These are phyloP conservation scores for Fraxinus albicans DNA, from an alignment of 305 asterid species.

Conservation along the genomic window DNA sequence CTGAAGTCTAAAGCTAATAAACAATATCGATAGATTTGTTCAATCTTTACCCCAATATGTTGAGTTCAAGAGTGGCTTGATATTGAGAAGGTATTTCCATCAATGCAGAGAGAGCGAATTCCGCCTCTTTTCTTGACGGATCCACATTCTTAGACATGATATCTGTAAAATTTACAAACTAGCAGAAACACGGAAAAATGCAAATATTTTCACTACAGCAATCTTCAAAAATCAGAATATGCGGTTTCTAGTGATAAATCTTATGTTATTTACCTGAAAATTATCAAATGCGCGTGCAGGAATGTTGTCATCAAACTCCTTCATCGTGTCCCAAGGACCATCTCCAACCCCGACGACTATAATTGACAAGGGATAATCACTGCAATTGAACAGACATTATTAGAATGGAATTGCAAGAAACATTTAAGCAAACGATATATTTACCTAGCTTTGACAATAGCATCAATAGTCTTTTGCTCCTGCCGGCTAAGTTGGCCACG, in stretches of 20 bases:
- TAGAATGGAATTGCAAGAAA: not conserved
- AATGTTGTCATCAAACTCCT: conserved; percentile 57
- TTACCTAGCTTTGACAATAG: conserved; percentile 59
- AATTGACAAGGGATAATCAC: conserved; percentile 51
- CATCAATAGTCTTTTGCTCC: conserved; percentile 54
- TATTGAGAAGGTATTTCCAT: conserved; percentile 68
- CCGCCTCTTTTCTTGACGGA: conserved; percentile 48
- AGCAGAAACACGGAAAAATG: conserved; percentile 10
- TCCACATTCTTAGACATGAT: conserved; percentile 49
- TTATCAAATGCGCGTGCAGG: conserved; percentile 50
- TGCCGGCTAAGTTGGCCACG: conserved; percentile 44
- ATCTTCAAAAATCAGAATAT: not conserved
- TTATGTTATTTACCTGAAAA: conserved; percentile 39
- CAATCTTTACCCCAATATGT: conserved; percentile 39
- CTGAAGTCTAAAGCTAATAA: not conserved
- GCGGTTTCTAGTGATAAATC: not conserved
- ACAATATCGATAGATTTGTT: not conserved
- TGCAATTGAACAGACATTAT: conserved; percentile 25
- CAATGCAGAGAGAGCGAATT: conserved; percentile 51
- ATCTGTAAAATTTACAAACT: conserved; percentile 65
- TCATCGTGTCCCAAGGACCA: conserved; percentile 70
- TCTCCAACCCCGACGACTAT: conserved; percentile 65
- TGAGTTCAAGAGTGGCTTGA: conserved; percentile 59
- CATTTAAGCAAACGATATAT: not conserved
- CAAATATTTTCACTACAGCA: not conserved